Conservation (phyloP, 2,329 filamentous ascomycete genomes). For the Botryotinia globosa region DNA sequence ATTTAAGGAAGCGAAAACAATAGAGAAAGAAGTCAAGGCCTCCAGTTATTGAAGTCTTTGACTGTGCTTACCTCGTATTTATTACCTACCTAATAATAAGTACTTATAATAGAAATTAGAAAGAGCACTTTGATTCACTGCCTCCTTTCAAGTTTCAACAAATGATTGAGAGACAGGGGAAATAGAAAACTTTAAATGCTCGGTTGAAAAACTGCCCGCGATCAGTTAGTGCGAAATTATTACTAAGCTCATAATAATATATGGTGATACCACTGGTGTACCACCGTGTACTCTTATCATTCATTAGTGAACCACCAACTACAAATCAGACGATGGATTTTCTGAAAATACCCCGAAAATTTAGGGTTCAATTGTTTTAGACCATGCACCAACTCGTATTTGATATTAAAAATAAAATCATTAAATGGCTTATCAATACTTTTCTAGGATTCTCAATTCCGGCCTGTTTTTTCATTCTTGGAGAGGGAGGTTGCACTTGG, state of each 20-base stretch:
- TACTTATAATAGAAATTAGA: neutral
- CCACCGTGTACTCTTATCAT: no score
- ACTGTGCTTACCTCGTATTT: neutral
- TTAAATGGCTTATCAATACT: no score
- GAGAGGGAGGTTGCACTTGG: neutral
- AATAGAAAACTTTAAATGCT: neutral
- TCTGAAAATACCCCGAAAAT: no score
- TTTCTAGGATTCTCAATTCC: neutral
- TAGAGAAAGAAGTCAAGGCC: neutral
- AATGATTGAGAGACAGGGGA: neutral
- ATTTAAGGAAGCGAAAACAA: neutral
- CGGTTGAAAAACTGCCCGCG: neutral
- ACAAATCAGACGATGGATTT: neutral
- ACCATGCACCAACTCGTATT: neutral
- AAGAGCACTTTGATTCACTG: neutral
- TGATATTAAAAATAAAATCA: neutral
- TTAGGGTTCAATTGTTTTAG: no score
- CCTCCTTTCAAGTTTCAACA: constrained; percentile 4
- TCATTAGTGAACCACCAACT: neutral
- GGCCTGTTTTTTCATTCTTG: neutral
- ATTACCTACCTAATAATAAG: no score
- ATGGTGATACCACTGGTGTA: no score
- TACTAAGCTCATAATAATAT: neutral
- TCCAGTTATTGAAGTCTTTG: neutral
- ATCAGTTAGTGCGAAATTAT: neutral